Conservation (phyloP, 2,329 filamentous ascomycete species). For the Calycina marina region DNA sequence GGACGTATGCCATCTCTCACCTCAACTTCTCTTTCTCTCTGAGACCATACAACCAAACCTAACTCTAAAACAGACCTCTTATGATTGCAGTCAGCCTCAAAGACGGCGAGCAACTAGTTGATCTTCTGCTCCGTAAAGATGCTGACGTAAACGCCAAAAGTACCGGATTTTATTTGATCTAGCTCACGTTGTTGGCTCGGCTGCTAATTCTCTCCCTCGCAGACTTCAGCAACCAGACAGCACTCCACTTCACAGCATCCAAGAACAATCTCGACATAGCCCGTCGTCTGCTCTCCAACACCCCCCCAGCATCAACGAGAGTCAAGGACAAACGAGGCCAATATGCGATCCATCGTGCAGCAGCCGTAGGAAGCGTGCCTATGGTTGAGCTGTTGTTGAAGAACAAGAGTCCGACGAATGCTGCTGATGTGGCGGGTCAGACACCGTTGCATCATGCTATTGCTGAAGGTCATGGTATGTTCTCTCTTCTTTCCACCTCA, state of each 20-base stretch:
- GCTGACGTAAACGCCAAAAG: constrained; percentile 65
- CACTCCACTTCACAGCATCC: constrained; percentile 80
- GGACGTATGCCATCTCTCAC: too few species aligned
- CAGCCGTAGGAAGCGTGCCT: constrained; percentile 77
- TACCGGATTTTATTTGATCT: constrained; percentile 18
- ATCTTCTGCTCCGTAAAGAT: constrained; percentile 51
- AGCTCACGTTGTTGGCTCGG: too few species aligned
- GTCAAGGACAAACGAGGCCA: constrained; percentile 80
- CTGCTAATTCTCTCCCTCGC: not conserved
- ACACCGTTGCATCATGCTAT: constrained; percentile 84
- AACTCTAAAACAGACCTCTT: constrained; percentile 69
- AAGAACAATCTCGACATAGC: constrained; percentile 79
- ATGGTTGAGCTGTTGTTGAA: constrained; percentile 70
- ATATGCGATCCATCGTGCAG: constrained; percentile 79
- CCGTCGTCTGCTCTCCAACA: constrained; percentile 57
- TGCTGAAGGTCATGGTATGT: constrained; percentile 55
- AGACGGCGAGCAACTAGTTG: constrained; percentile 54
- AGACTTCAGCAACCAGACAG: constrained; percentile 59
- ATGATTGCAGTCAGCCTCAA: constrained; percentile 71
- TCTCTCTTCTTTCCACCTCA: not conserved
- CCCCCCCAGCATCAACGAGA: constrained; percentile 56
- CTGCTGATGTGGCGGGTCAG: constrained; percentile 67
- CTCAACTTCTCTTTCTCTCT: too few species aligned
- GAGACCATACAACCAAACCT: too few species aligned
- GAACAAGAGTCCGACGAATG: constrained; percentile 66